Evolutionary conservation across 169 alveolate species (phyloP).

Genomic region (Perkinsus olseni): DNA sequence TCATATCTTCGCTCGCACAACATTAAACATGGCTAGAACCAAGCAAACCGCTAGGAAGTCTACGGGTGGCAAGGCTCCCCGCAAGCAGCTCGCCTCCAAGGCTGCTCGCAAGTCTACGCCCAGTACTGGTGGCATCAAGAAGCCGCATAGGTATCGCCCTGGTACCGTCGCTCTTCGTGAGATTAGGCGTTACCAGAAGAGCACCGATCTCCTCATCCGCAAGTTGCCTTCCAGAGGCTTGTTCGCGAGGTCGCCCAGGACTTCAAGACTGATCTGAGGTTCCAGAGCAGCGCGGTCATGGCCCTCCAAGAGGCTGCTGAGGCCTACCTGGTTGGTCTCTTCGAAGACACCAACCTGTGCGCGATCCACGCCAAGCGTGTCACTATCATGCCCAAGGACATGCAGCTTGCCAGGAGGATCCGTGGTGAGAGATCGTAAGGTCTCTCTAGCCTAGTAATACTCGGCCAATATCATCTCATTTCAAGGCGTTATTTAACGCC

Average conservation of each 20-base stretch:
- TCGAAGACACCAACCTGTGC: conserved; percentile 97
- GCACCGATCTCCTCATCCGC: conserved; percentile 93
- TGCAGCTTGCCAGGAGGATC: conserved; percentile 96
- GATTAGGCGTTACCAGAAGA: conserved; percentile 92
- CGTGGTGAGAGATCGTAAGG: conserved; percentile 89
- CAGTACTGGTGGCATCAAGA: conserved; percentile 90
- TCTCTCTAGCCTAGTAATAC: conserved; percentile 8
- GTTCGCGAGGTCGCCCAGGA: conserved; percentile 95
- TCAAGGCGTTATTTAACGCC: too few relatives aligned
- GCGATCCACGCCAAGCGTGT: conserved; percentile 99
- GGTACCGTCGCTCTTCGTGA: conserved; percentile 97
- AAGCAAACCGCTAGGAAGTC: conserved; percentile 97
- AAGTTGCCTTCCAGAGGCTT: conserved; percentile 94
- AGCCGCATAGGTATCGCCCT: conserved; percentile 97
- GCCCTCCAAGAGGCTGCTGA: conserved; percentile 99
- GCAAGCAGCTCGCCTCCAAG: conserved; percentile 93
- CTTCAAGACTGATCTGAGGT: conserved; percentile 94
- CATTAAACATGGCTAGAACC: conserved; percentile 86
- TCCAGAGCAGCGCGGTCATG: conserved; percentile 96
- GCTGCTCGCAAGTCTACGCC: conserved; percentile 98
- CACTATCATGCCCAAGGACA: conserved; percentile 98
- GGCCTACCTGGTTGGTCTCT: conserved; percentile 95
- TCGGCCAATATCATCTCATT: too few relatives aligned
- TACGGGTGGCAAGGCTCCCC: conserved; percentile 96
- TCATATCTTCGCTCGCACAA: neutral